Evolutionary conservation across 345 rosid species (phyloP), one percentile per base, ranked within the genome.

Genomic region (Arabis alpina): DNA sequence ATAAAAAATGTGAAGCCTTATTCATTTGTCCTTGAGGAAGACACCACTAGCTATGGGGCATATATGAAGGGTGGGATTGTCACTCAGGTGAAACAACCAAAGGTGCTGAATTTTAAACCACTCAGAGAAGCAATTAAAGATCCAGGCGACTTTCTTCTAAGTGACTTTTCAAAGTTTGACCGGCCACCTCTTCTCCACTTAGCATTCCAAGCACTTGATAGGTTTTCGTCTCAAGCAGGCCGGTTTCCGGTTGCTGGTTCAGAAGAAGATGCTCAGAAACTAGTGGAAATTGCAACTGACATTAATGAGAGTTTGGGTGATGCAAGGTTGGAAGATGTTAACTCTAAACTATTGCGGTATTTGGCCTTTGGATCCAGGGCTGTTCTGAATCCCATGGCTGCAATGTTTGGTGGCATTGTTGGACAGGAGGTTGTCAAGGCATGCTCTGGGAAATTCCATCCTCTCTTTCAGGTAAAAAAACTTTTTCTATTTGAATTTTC

Each of bases 341-440:
- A 86, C 75, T 80, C 80, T 12, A 89, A 82, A 68, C 81, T 91
- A 53, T 76, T 91, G 56, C 77, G 82, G 6, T 84, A 86, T 59
- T 87, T 89, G 80, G 87, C 96, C 41, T 91, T 85, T 75, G 97
- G 97, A 79, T 83, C 96, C 32, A 86, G 84, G 85, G 97, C 97
- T 69, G 90, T 91, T 59, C 78, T 91, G 54, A 91, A 91, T 83
- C 97, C 96, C 42, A 91, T 89, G 97, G 97, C 96, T 66, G 97
- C 97, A 44, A 82, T 91, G 83, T 89, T 91, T 79, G 97, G 97
- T 59, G 97, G 97, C 64, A 81, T 91, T 60, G 96, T 89, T 69
- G 97, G 96, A 49, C 96, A 89, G 66, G 97, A 91, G 66, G 92
- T 87, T 76, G 90, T 89, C 63, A 91, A 91, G 74, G 97, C 97